Evolutionary conservation across 2,329 filamentous ascomycete species (phyloP).

Genomic region (Ascochyta fabae): DNA sequence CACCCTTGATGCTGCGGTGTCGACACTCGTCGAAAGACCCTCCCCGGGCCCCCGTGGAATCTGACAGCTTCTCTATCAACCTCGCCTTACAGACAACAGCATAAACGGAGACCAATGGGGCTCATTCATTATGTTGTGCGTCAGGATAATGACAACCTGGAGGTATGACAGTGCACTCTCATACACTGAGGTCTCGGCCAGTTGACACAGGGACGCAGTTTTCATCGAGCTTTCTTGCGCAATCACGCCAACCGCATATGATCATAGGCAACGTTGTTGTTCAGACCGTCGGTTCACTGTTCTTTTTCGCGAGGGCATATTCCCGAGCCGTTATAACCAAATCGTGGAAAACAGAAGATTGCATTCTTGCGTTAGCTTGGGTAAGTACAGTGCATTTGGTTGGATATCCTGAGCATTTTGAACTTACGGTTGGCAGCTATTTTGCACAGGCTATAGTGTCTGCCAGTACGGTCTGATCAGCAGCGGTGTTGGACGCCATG

Average conservation of each 20-base stretch:
- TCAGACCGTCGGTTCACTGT: slow-evolving; percentile 23
- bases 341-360: slow-evolving; percentile 28
- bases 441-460: slow-evolving; percentile 25
- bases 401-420: background rate
- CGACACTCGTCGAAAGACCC: slow-evolving; percentile 9
- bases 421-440: slow-evolving; percentile 15
- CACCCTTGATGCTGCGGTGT: slow-evolving; percentile 2
- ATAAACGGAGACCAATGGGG: slow-evolving; percentile 7
- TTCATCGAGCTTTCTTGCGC: slow-evolving; percentile 9
- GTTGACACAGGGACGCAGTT: slow-evolving; percentile 4
- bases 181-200: background rate
- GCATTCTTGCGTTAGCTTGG: slow-evolving; percentile 25
- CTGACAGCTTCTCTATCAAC: slow-evolving; percentile 4
- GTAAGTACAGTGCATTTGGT: slow-evolving; percentile 11
- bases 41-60: slow-evolving; percentile 1
- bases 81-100: background rate
- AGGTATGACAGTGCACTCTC: slow-evolving; percentile 1
- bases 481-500: slow-evolving; percentile 27
- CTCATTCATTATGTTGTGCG: slow-evolving; percentile 9
- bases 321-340: slow-evolving; percentile 25
- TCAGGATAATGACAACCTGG: slow-evolving; percentile 7
- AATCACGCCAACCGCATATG: slow-evolving; percentile 24
- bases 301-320: slow-evolving; percentile 29
- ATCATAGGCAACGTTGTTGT: slow-evolving; percentile 25
- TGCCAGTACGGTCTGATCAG: slow-evolving; percentile 31